These are phyloP conservation scores for Nissolia schottii DNA, from an alignment of 306 rosid genomes.

Conservation along the genomic window DNA sequence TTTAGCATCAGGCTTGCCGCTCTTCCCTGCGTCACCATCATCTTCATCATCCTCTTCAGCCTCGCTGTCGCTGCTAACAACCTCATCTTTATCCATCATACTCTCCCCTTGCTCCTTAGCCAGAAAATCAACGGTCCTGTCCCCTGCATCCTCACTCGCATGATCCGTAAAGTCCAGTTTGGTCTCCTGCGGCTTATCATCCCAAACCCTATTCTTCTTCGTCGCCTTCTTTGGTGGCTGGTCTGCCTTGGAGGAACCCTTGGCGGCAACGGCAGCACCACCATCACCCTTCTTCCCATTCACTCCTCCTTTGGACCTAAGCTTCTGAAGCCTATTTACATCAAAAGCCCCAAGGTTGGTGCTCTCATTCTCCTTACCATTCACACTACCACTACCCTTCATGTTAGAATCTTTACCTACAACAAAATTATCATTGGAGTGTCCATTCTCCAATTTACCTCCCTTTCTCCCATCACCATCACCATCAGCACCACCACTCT, in stretches of 20 bases:
- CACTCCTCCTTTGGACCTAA: slow-evolving; percentile 66
- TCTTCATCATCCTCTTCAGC: slow-evolving; percentile 52
- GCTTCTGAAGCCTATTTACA: slow-evolving; percentile 92
- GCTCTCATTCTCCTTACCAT: slow-evolving; percentile 69
- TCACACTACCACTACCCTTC: slow-evolving; percentile 35
- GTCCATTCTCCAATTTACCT: slow-evolving; percentile 57
- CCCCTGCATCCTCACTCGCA: slow-evolving; percentile 51
- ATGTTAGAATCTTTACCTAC: slow-evolving; percentile 43
- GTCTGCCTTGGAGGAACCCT: slow-evolving; percentile 60
- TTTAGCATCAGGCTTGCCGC: slow-evolving; percentile 68
- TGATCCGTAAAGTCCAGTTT: slow-evolving; percentile 86
- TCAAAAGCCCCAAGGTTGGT: slow-evolving; percentile 88
- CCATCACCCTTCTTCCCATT: slow-evolving; percentile 67
- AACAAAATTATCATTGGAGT: slow-evolving; percentile 49
- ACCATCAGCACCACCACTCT: slow-evolving; percentile 32
- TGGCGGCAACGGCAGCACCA: slow-evolving; percentile 39
- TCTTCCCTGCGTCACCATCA: slow-evolving; percentile 59
- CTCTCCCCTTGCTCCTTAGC: slow-evolving; percentile 92
- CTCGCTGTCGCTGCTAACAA: slow-evolving; percentile 88
- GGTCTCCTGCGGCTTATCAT: slow-evolving; percentile 48
- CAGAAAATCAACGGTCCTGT: slow-evolving; percentile 53
- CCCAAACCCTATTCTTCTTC: slow-evolving; percentile 96
- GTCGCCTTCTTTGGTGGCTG: slow-evolving; percentile 58
- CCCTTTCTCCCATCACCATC: slow-evolving; percentile 35
- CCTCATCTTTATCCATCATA: slow-evolving; percentile 97